Base-by-base conservation (phyloP, 73 alveolate genomes). In the Effrenium voratum region DNA sequence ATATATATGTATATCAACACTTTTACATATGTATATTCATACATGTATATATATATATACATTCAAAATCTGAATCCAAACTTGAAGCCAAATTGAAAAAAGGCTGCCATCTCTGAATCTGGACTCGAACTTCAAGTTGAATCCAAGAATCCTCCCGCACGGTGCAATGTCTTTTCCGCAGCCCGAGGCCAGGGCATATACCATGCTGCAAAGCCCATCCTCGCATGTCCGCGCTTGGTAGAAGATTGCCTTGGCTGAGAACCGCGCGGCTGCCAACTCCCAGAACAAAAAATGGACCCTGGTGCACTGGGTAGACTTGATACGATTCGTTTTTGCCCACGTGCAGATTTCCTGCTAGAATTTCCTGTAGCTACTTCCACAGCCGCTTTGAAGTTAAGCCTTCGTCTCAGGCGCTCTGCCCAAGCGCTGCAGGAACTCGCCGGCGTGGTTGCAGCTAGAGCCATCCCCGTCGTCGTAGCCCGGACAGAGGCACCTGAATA, bases 361-460 rank as follows among this genome's bases (percentile, higher is more conserved):
- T 57, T 57, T 2, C 28, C 28, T 15, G 68, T 55, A 12, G 16
- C 28, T 55, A 12, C 12, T 22, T 15, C 68, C 68, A 55, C 10
- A 28, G 22, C 41, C n/a, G 41, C 80, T n/a, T 30, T 66, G 13
- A 66, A 12, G 22, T 38, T 41, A 36, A 45, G 70, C 5, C 34
- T 40, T 6, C 8, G 59, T 41, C 93, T 49, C 34, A 85, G 93
- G n/a, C n/a, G 19, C 93, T 15, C 93, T 75, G n/a, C 93, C 93
- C 93, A 83, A 5, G 55, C 76, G 93, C 63, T 83, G 93, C 77
- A 83, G 77, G n/a, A 50, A 83, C 50, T 83, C 93, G 55, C 50
- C 52, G 52, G 41, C 52, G 92, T 28, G 32, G 13, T 81, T 32
- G 73, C 73, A 45, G 52, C 34, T 13, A 6, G n/a, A 47, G 34